Evolutionary conservation across 2,329 filamentous ascomycete species (phyloP), one percentile per base, ranked within the genome.

Genomic region (Neoascochyta sp.): DNA sequence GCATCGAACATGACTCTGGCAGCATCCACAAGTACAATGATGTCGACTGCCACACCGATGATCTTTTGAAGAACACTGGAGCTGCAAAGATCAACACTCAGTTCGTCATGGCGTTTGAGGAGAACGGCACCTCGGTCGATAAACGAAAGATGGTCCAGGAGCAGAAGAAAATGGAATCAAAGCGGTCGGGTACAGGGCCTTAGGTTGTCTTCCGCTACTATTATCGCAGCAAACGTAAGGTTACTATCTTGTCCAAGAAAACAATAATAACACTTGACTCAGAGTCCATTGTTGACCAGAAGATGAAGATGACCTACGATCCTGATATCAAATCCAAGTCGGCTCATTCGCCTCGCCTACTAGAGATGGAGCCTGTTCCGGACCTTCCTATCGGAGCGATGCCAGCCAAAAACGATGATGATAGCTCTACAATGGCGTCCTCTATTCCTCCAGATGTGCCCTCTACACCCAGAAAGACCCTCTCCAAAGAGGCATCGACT

Each of bases 131-230:
- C 5, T 21, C 32, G 9, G 14, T 55, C 2, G 47, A 52, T 12
- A 23, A 19, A 3, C 9, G 5, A 2, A 41, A 36, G 16, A 10
- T 12, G 3, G 45, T 13, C 1, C 31, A 22, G 6, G 28, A 37
- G 26, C 36, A 39, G 12, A 43, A 34, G 19, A 50, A 41, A 19
- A 24, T 49, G 7, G 16, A 32, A 4, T 15, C 23, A 6, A 40
- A 36, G 18, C 54, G 62, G 2, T 58, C 57, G 13, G 65, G 64
- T 1, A 39, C 32, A 10, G 43, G 54, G 24, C 54, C 64, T 5
- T 67, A 64, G 63, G 60, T 54, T 1, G 57, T 60, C 8, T 61
- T 67, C 27, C 52, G 62, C 11, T 68, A 68, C 39, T 61, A 66
- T 41, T 68, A 67, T 38, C 57, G 66, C 6, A 53, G 32, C 19